These are phyloP conservation scores for Dalbergia oliveri DNA, from an alignment of 306 rosid species.

Conservation along the genomic window DNA sequence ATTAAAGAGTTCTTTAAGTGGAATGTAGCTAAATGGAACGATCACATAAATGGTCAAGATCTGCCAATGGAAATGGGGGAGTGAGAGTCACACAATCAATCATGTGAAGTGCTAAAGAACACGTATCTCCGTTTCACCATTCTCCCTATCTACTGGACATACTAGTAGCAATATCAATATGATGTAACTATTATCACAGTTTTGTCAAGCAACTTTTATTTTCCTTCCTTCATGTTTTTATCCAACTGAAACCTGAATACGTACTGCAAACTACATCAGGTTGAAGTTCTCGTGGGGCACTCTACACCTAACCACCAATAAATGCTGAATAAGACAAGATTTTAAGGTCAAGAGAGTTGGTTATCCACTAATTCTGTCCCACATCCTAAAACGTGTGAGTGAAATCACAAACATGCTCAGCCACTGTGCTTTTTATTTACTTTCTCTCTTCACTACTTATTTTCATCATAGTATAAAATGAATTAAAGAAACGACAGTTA, in stretches of 20 bases:
- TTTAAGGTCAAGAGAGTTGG: slow-evolving; percentile 94
- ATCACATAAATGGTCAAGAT: slow-evolving; percentile 34
- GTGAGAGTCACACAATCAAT: slow-evolving; percentile 46
- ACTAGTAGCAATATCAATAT: not conserved
- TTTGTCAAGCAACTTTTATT: slow-evolving; percentile 22
- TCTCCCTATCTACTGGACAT: slow-evolving; percentile 44
- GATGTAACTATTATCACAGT: slow-evolving; percentile 40
- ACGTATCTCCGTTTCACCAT: slow-evolving; percentile 36
- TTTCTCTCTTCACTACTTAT: slow-evolving; percentile 16
- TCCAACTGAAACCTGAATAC: slow-evolving; percentile 47
- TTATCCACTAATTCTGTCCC: slow-evolving; percentile 77
- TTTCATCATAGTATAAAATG: slow-evolving; percentile 34
- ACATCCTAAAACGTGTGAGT: slow-evolving; percentile 60
- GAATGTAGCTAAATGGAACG: slow-evolving; percentile 38
- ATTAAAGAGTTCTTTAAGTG: slow-evolving; percentile 31
- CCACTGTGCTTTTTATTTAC: slow-evolving; percentile 2
- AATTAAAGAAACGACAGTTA: not conserved
- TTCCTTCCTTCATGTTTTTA: slow-evolving; percentile 30
- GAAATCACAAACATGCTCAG: slow-evolving; percentile 50
- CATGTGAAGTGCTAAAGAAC: slow-evolving; percentile 48
- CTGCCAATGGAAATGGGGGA: slow-evolving; percentile 28
- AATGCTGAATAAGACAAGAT: slow-evolving; percentile 68
- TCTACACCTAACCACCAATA: slow-evolving; percentile 59
- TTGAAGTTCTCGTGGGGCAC: slow-evolving; percentile 67
- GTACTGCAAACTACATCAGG: slow-evolving; percentile 34